Evolutionary conservation across 2,329 filamentous ascomycete species (phyloP).

Genomic region (Colletotrichum liaoningense): DNA sequence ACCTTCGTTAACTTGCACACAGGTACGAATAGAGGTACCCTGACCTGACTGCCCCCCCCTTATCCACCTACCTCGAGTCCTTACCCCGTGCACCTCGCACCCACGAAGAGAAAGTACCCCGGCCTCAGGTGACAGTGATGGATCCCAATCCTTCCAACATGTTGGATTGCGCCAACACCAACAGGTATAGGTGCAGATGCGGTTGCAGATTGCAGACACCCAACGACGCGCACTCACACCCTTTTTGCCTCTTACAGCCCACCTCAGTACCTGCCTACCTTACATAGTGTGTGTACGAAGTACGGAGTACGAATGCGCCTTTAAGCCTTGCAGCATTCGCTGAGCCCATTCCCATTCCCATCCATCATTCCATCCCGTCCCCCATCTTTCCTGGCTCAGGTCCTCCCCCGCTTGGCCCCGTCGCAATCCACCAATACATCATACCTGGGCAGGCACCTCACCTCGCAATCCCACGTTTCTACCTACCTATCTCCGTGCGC

Average conservation of each 20-base stretch:
- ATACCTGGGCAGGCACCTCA: conserved; percentile 1
- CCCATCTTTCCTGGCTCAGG: background rate
- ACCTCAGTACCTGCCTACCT: too few relatives aligned
- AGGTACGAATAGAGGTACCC: background rate
- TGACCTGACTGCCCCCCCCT: background rate
- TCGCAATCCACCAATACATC: conserved; percentile 14
- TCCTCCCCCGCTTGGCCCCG: conserved; percentile 7
- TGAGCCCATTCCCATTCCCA: background rate
- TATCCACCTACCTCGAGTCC: conserved; percentile 8
- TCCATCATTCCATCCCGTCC: background rate
- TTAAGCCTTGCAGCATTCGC: background rate
- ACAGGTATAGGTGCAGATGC: conserved; percentile 5
- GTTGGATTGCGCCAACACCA: conserved; percentile 18
- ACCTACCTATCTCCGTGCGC: background rate
- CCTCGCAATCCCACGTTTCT: background rate
- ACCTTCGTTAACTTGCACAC: background rate
- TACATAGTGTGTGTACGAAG: too few relatives aligned
- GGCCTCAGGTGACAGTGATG: conserved; percentile 27
- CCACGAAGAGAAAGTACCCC: conserved; percentile 13
- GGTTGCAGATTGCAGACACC: background rate
- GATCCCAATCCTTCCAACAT: conserved; percentile 21
- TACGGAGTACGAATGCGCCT: background rate
- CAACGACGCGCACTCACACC: background rate
- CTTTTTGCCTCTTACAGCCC: background rate
- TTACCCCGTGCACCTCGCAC: background rate